These are phyloP conservation scores for Gentiana dahurica DNA, from an alignment of 257 asterid species.

Conservation along the genomic window DNA sequence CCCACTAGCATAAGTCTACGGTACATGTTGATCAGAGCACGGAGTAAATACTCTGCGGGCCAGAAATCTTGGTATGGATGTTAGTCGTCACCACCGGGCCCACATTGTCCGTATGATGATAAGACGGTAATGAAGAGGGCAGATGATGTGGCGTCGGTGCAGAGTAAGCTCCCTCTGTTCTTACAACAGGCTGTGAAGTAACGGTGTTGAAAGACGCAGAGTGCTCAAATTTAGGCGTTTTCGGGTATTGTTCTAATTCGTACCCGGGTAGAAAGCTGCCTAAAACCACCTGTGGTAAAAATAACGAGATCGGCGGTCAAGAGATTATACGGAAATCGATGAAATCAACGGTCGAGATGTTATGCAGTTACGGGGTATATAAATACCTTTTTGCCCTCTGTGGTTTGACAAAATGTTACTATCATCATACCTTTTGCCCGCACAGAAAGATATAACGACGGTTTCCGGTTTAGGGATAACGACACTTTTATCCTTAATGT, in stretches of 20 bases:
- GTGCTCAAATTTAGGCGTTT: constrained; percentile 52
- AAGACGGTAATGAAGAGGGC: constrained; percentile 22
- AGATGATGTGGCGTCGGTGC: constrained; percentile 28
- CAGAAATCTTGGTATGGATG: constrained; percentile 30
- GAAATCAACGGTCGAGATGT: no score
- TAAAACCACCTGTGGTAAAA: constrained; percentile 46
- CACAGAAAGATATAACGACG: no score
- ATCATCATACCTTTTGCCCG: no score
- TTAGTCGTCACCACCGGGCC: constrained; percentile 21
- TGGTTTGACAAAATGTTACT: no score
- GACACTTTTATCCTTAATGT: no score
- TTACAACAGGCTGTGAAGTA: constrained; percentile 36
- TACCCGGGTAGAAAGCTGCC: constrained; percentile 58
- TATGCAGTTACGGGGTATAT: no score
- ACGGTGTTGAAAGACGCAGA: constrained; percentile 31
- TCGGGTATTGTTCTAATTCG: constrained; percentile 39
- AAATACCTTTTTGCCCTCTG: no score
- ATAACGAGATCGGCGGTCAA: no score
- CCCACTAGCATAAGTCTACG: constrained; percentile 20
- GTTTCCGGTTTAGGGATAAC: no score
- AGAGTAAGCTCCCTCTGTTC: constrained; percentile 23
- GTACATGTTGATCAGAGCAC: constrained; percentile 12
- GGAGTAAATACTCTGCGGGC: constrained; percentile 24
- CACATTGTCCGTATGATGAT: constrained; percentile 41
- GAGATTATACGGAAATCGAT: no score